Evolutionary conservation across 345 rosid species (phyloP), one percentile per base, ranked within the genome.

Genomic region (Hibiscus trionum): DNA sequence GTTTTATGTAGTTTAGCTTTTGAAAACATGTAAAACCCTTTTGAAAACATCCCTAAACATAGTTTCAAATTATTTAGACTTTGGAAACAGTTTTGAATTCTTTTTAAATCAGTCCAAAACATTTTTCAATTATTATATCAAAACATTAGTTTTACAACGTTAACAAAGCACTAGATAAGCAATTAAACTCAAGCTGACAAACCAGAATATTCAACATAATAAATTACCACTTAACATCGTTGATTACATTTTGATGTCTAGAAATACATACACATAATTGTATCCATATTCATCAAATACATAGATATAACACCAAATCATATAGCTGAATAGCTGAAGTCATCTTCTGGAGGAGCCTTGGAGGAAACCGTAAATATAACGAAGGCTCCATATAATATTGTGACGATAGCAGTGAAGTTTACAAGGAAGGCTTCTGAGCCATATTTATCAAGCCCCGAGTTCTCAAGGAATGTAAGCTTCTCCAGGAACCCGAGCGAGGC

Each of bases 391-490:
- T 81, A 93, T 1, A 96, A 69, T 37, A 96, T 62, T 4, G 99
- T 82, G 33, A 82, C 56, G 61, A 96, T 74, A 7, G 98, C 99
- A 2, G 90, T 89, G 87, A 96, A 93, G 83, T 96, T 96, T 39
- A 88, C 88, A 42, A 90, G 93, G 77, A 81, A 78, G 8, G 98
- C 99, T 81, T 96, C 99, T 0, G 96, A 3, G 1, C 98, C 93
- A 27, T 83, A 91, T 77, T 89, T 96, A 5, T 82, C 88, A 11
- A 96, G 75, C 1, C 94, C 93, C 12, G 90, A 77, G 76, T 6
- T 84, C 88, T 96, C 95, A 3, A 96, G 81, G 85, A 96, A 91
- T 1, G 98, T 93, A 7, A 96, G 86, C 87, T 96, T 93, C 81
- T 96, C 99, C 71, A 91, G 76, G 70, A 85, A 86, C 61, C 98